Evolutionary conservation across 257 asterid genomes (phyloP).

Genomic region (Lycium barbarum): DNA sequence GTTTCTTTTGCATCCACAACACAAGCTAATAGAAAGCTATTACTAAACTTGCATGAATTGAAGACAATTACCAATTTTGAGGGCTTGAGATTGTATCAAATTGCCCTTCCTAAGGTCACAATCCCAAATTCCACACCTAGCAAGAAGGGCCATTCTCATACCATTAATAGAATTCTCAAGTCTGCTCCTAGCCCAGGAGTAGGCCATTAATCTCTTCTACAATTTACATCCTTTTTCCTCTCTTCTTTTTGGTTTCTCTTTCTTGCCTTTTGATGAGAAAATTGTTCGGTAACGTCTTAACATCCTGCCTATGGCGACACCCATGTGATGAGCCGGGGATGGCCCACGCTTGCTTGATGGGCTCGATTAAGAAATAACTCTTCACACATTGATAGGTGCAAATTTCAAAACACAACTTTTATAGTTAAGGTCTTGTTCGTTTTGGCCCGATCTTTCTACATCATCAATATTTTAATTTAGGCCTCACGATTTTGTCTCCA

Average conservation of each 20-base stretch:
- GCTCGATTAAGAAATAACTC: background rate
- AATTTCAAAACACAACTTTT: too few species aligned
- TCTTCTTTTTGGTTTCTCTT: background rate
- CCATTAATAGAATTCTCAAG: slow-evolving; percentile 4
- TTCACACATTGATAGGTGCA: too few species aligned
- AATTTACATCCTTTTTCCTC: too few species aligned
- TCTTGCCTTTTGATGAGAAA: background rate
- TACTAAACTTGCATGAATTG: slow-evolving; percentile 6
- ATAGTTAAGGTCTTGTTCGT: background rate
- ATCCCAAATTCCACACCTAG: background rate
- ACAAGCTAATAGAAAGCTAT: background rate
- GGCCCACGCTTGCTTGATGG: background rate
- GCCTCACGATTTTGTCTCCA: too few species aligned
- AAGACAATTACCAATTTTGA: background rate
- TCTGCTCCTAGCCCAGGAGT: slow-evolving; percentile 27
- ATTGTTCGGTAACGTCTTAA: background rate
- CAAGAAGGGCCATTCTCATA: background rate
- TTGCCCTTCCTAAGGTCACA: background rate
- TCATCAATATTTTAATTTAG: too few species aligned
- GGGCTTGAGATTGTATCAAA: background rate
- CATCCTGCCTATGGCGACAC: background rate
- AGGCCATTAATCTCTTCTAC: background rate
- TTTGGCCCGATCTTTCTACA: too few species aligned
- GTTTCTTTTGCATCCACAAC: background rate
- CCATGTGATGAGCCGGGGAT: background rate